Evolutionary conservation across 2,329 filamentous ascomycete species (phyloP).

Genomic region (Calonectria leucothoes): DNA sequence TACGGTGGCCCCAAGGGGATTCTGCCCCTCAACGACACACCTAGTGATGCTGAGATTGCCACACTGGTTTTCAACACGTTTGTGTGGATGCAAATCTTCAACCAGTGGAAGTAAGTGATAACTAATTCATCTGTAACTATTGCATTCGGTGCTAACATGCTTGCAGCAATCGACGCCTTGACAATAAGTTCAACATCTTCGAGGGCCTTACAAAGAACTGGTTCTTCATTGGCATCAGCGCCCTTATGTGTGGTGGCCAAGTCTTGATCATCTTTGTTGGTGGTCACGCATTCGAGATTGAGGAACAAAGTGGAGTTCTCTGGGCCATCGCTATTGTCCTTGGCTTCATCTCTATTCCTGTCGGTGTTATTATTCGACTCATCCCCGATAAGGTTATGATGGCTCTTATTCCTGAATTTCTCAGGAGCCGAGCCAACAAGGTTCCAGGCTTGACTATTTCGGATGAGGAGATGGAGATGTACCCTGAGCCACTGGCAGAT

Average conservation of each 20-base stretch:
- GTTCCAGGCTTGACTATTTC: conserved; percentile 70
- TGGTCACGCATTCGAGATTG: conserved; percentile 82
- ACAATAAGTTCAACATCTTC: conserved; percentile 96
- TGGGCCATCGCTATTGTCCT: conserved; percentile 91
- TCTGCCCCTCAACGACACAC: conserved; percentile 61
- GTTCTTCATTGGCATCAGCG: conserved; percentile 89
- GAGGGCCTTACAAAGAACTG: conserved; percentile 86
- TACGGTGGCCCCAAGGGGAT: conserved; percentile 69
- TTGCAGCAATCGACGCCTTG: conserved; percentile 83
- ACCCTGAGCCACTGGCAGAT: conserved; percentile 78
- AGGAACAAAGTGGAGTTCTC: conserved; percentile 75
- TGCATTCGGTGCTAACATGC: conserved; percentile 29
- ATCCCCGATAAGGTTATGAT: conserved; percentile 79
- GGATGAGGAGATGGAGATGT: conserved; percentile 75
- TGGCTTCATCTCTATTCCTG: conserved; percentile 84
- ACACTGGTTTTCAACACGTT: conserved; percentile 98
- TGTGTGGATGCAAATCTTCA: conserved; percentile 99
- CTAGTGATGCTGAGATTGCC: conserved; percentile 63
- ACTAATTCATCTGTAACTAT: background rate
- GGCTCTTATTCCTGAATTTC: conserved; percentile 62
- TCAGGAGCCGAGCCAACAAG: conserved; percentile 61
- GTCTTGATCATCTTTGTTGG: conserved; percentile 91
- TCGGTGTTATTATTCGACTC: conserved; percentile 83
- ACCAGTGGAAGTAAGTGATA: conserved; percentile 86
- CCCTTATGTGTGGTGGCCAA: conserved; percentile 89